Evolutionary conservation across 2,329 filamentous ascomycete genomes (phyloP), one percentile per base, ranked within the genome.

Genomic region (Geosmithia morbida): DNA sequence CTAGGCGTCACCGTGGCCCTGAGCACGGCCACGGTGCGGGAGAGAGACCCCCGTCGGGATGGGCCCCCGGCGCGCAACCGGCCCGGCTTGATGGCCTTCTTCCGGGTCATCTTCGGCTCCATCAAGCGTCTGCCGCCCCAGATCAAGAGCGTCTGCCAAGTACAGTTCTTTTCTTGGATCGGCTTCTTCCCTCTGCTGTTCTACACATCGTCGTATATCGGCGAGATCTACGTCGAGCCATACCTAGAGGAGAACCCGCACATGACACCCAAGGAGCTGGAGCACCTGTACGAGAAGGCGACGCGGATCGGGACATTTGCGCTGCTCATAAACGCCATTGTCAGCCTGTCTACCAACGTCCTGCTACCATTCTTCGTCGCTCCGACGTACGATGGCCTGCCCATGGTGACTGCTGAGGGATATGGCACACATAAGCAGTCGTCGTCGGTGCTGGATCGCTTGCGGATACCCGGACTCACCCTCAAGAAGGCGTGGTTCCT

Each of bases 161-260:
- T 89, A 0, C 85, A 92, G 60, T 79, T 90, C 55, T 89, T 82
- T 51, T 87, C 87, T 5, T 97, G 89, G 89, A 81, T 96, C 48
- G 90, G 87, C 46, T 96, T 90, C 79, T 97, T 96, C 57, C 89
- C 89, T 1, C 88, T 95, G 62, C 73, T 97, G 2, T 96, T 94
- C 66, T 97, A 97, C 68, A 87, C 87, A 5, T 94, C 88, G 1
- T 94, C 87, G 17, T 97, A 92, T 62, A 84, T 96, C 54, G 89
- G 86, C 51, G 87, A 95, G 59, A 85, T 97, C 48, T 95, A 95
- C 56, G 85, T 87, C 17, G 83, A 95, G 59, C 87, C 87, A 0
- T 85, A 76, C 54, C 81, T 96, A 46, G 72, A 80, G 53, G 69
- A 76, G 46, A 85, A 95, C 54, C 88, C 87, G 0, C 67, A 90